Evolutionary conservation across 371 early-diverging fungal species (phyloP), one percentile per base, ranked within the genome.

Genomic region (Mucor indicus): DNA sequence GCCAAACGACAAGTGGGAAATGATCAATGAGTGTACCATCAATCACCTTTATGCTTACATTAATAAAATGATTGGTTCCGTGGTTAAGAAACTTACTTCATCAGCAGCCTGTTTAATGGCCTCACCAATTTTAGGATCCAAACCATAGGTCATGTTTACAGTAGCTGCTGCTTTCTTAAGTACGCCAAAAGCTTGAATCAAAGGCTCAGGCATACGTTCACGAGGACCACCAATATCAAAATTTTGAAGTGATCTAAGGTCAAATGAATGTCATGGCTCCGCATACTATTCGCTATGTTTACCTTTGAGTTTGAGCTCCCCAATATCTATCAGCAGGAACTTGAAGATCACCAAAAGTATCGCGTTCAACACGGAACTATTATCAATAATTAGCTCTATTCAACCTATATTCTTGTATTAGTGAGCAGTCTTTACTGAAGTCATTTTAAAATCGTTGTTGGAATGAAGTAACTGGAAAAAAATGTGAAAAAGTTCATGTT

Each of bases 241-340:
- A 77, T 93, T 93, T 67, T 85, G 81, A 31, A 80, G 60, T 59
- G 86, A 77, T 67, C 87, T 70, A 16, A 16, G 41, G 17, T n/a
- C 29, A 12, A 21, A 24, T 45, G 4, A 22, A 20, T 13, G 10
- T 31, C 22, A 23, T 27, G 17, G 11, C 3, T 9, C 17, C 33
- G 1, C 4, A 9, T 41, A 15, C 24, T 6, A 25, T 29, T 0
- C 24, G 33, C 15, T 20, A 33, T 42, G 29, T 21, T 12, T 64
- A 83, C 80, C 93, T 82, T 64, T 91, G 91, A 9, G 94, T 93
- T 67, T 93, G 94, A 38, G 91, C 90, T 44, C 93, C 94, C 83
- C 89, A 93, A 72, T 91, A 91, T 60, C 70, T 81, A 57, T 93
- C 89, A 11, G 85, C 73, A 25, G 94, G 94, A 4, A 93, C 94